Evolutionary conservation across 495 filamentous ascomycete genomes (phyloP), one percentile per base, ranked within the genome.

Genomic region (Aspergillus heteromorphus): DNA sequence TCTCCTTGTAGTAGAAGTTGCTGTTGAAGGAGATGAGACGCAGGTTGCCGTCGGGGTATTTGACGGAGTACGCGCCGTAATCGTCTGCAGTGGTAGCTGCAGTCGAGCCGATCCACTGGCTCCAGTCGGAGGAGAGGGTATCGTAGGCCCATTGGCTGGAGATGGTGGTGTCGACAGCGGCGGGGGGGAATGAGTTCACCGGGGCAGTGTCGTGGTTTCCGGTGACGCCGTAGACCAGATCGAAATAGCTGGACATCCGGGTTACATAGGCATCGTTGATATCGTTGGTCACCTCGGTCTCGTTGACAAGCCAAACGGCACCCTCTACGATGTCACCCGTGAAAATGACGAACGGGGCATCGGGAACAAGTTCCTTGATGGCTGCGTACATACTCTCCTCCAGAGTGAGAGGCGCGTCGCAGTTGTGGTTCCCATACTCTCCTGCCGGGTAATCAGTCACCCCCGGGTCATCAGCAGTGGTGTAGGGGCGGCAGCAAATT

Each of bases 201-300:
- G 81, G 80, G 40, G 69, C 76, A 4, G 73, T 73, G 53, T 83
- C 82, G 58, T 84, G 82, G 58, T 83, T 84, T 18, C 79, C 73
- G 8, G 43, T 47, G 13, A 47, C 43, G 13, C 43, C 43, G 13
- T 47, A 47, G 10, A 47, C 43, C 21, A 47, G 43, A 23, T 47
- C 27, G 43, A 47, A 27, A 20, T 47, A 47, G 21, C 29, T 17
- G 21, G 43, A n/a, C 43, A 47, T 47, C 21, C 43, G 43, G 7
- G 21, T 29, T 3, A 29, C 29, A 13, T 47, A 47, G 13, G 43
- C 43, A 20, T 47, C 43, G 6, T 47, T 47, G 1, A 47, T 19
- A 21, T 47, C 43, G 19, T 47, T 14, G 23, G 43, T 47, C 21
- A 47, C 43, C 16, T 47, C 43, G 1, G 43, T 47, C 21, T 47